These are phyloP conservation scores for Linnemannia exigua DNA, from an alignment of 192 early-diverging fungal species.

Conservation along the genomic window DNA sequence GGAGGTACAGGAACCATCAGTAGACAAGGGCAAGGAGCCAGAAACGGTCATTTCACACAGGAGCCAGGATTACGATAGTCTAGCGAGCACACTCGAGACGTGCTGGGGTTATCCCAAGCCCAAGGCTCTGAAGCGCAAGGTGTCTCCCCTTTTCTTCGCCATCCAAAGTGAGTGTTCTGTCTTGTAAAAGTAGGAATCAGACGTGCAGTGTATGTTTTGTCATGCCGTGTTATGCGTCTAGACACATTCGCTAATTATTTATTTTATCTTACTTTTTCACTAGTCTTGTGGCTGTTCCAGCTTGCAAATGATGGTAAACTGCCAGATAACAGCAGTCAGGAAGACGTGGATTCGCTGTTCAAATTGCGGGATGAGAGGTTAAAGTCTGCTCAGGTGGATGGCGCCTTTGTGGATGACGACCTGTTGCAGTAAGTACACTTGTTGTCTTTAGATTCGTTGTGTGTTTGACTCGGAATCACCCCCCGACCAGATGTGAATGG, in stretches of 20 bases:
- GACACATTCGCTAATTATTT: neutral
- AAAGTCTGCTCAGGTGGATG: constrained; percentile 38
- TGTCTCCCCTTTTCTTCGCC: constrained; percentile 64
- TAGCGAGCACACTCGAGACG: constrained; percentile 54
- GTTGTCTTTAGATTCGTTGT: neutral
- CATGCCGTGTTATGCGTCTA: too few relatives aligned
- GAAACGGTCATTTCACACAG: constrained; percentile 46
- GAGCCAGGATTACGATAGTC: constrained; percentile 52
- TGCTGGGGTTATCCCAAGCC: constrained; percentile 58
- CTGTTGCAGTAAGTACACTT: constrained; percentile 32
- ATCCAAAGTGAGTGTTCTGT: constrained; percentile 57
- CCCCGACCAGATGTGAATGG: too few relatives aligned
- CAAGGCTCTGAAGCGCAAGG: constrained; percentile 60
- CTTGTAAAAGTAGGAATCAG: too few relatives aligned
- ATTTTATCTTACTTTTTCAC: neutral
- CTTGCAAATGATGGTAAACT: constrained; percentile 34
- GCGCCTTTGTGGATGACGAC: constrained; percentile 32
- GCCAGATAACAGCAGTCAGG: constrained; percentile 13
- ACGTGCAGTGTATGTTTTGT: too few relatives aligned
- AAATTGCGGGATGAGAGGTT: constrained; percentile 39
- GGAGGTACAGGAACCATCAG: constrained; percentile 16
- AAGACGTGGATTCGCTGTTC: constrained; percentile 59
- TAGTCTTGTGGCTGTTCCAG: constrained; percentile 63
- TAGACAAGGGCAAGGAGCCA: constrained; percentile 56
- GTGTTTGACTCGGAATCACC: neutral